Conservation (phyloP, 495 filamentous ascomycete species). For the Lasiosphaeria ovina region DNA sequence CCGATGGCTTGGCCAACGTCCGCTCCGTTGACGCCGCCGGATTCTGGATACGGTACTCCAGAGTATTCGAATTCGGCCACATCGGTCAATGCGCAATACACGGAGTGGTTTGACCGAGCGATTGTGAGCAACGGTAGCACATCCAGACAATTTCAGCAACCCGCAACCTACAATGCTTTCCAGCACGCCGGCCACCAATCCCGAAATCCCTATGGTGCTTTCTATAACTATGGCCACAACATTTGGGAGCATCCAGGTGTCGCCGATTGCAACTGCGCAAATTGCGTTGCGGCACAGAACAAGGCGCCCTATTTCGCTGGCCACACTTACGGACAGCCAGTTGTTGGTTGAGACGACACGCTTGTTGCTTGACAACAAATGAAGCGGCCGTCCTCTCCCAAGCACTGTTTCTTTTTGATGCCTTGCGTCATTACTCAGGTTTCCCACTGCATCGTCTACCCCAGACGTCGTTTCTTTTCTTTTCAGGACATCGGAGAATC, state of each 20-base stretch:
- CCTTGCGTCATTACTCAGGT: slow-evolving; percentile 12
- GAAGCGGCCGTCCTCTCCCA: background rate
- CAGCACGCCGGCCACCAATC: slow-evolving; percentile 47
- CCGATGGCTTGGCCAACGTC: slow-evolving; percentile 33
- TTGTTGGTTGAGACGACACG: slow-evolving; percentile 50
- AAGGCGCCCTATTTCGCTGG: slow-evolving; percentile 65
- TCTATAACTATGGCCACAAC: slow-evolving; percentile 54
- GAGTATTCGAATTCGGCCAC: slow-evolving; percentile 47
- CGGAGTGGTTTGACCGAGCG: slow-evolving; percentile 44
- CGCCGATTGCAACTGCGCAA: slow-evolving; percentile 65
- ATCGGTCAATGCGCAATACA: slow-evolving; percentile 43
- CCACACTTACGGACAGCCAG: slow-evolving; percentile 62
- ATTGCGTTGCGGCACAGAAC: slow-evolving; percentile 54
- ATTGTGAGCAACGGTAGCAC: slow-evolving; percentile 32
- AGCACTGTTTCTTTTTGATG: background rate
- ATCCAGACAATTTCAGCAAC: slow-evolving; percentile 29
- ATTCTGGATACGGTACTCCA: slow-evolving; percentile 52
- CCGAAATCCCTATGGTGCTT: slow-evolving; percentile 34
- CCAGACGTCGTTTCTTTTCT: slow-evolving; percentile 20
- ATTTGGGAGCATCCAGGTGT: slow-evolving; percentile 59
- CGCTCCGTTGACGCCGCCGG: slow-evolving; percentile 48
- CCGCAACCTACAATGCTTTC: slow-evolving; percentile 50
- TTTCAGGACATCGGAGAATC: slow-evolving; percentile 29
- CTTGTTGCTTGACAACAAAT: too few relatives aligned
- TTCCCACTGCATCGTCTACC: slow-evolving; percentile 24